phyloP scores from a whole-genome alignment of 495 filamentous ascomycete genomes.

The Aspergillus hancockii region DNA sequence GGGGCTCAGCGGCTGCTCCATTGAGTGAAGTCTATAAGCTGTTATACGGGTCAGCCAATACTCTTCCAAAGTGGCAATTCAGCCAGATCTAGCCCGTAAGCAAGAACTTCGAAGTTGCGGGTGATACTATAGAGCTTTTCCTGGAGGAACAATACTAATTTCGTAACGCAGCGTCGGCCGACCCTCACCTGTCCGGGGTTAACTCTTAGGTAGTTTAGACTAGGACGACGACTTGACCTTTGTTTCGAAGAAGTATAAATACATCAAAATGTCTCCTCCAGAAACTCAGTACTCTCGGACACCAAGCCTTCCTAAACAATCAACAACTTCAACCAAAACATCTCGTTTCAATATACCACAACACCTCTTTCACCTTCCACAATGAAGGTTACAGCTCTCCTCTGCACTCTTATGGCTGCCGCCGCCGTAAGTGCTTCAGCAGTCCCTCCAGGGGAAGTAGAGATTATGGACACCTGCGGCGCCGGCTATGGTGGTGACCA shows the following conservation, averaged over 20 bases:
- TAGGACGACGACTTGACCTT: not conserved
- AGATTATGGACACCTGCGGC: conserved; percentile 14
- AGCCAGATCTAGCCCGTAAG: not conserved
- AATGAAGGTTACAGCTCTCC: conserved; percentile 19
- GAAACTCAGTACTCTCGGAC: not conserved
- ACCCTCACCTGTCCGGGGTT: not conserved
- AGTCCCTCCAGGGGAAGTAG: not conserved
- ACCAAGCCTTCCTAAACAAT: conserved; percentile 10
- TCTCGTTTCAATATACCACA: conserved; percentile 2
- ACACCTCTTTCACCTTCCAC: conserved; percentile 10
- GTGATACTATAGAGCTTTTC: not conserved
- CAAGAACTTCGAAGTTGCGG: not conserved
- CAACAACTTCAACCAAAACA: conserved; percentile 10
- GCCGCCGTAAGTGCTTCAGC: conserved; percentile 16
- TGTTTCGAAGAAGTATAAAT: not conserved
- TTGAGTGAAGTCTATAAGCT: not conserved
- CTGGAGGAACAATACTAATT: not conserved
- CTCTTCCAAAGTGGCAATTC: not conserved
- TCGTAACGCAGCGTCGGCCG: not conserved
- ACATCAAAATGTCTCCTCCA: not conserved
- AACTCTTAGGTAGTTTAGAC: not conserved
- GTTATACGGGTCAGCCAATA: not conserved
- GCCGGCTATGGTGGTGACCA: conserved; percentile 14
- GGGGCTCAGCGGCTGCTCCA: not conserved
- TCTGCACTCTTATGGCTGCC: conserved; percentile 19